These are phyloP conservation scores for Wallacemonas rigidus DNA, from an alignment of 208 protist genomes.

Conservation along the genomic window DNA sequence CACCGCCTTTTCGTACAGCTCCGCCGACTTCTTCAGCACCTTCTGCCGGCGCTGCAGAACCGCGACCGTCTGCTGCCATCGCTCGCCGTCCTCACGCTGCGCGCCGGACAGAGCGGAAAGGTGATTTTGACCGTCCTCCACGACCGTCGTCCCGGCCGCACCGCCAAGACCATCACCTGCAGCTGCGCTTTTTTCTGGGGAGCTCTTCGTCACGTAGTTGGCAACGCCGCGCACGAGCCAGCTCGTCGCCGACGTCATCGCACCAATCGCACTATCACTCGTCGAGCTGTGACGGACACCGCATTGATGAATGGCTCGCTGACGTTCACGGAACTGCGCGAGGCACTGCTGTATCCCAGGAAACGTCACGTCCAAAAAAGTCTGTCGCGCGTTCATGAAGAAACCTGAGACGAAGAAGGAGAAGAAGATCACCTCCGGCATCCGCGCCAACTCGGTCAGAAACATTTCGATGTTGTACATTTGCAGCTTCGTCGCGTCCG, in stretches of 20 bases:
- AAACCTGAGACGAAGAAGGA: constrained; percentile 71
- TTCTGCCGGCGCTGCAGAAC: constrained; percentile 43
- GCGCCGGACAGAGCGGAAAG: constrained; percentile 28
- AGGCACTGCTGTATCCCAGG: constrained; percentile 43
- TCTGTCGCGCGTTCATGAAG: constrained; percentile 76
- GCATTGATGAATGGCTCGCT: constrained; percentile 43
- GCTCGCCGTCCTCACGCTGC: constrained; percentile 29
- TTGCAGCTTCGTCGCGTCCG: constrained; percentile 58
- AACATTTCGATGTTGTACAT: constrained; percentile 66
- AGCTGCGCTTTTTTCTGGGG: constrained; percentile 4
- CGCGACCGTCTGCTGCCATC: constrained; percentile 45
- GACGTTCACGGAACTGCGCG: constrained; percentile 46
- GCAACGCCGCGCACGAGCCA: constrained; percentile 63
- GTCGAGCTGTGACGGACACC: constrained; percentile 60
- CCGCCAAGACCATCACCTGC: constrained; percentile 21
- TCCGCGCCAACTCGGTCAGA: constrained; percentile 63
- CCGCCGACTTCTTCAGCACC: constrained; percentile 42
- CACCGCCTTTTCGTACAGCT: constrained; percentile 52
- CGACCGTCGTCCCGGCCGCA: constrained; percentile 5
- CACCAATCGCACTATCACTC: constrained; percentile 46
- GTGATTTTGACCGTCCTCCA: constrained; percentile 10
- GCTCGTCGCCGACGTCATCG: constrained; percentile 59
- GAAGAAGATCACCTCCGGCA: constrained; percentile 80
- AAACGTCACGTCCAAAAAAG: constrained; percentile 63
- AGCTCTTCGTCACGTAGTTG: constrained; percentile 36